phyloP scores from a whole-genome alignment of 2,329 filamentous ascomycete genomes.

The Diaporthe vaccinii region DNA sequence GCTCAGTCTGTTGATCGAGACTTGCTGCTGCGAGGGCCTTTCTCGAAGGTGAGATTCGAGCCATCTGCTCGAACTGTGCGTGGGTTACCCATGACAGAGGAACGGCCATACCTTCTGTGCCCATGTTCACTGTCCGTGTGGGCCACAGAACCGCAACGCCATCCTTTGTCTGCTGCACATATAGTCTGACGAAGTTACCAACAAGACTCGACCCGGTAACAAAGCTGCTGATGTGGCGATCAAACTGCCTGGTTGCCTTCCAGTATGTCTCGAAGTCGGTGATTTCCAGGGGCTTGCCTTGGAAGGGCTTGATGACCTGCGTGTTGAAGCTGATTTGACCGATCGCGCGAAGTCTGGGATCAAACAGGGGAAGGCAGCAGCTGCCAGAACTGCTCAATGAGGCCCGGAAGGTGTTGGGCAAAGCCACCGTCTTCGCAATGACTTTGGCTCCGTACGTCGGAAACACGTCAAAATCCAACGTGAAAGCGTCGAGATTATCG shows the following conservation, averaged over 20 bases:
- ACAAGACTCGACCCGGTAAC: slow-evolving; percentile 96
- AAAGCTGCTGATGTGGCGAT: slow-evolving; percentile 86
- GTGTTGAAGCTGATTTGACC: slow-evolving; percentile 95
- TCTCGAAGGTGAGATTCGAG: slow-evolving; percentile 57
- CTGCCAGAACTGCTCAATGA: slow-evolving; percentile 80
- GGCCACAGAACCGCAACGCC: slow-evolving; percentile 90
- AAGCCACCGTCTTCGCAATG: slow-evolving; percentile 93
- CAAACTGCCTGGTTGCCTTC: slow-evolving; percentile 96
- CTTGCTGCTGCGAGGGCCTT: slow-evolving; percentile 60
- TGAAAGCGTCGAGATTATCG: slow-evolving; percentile 91
- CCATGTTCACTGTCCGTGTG: slow-evolving; percentile 82
- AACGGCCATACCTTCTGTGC: slow-evolving; percentile 77
- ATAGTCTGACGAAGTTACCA: slow-evolving; percentile 93
- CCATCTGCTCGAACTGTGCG: slow-evolving; percentile 75
- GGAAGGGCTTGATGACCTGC: slow-evolving; percentile 96
- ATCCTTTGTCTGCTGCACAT: slow-evolving; percentile 92
- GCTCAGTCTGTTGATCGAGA: slow-evolving; percentile 59
- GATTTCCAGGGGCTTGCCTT: slow-evolving; percentile 92
- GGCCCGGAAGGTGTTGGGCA: slow-evolving; percentile 87
- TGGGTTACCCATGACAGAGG: slow-evolving; percentile 84
- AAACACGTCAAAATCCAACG: slow-evolving; percentile 97
- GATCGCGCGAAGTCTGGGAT: slow-evolving; percentile 90
- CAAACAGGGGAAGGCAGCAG: slow-evolving; percentile 91
- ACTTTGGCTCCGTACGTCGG: slow-evolving; percentile 98
- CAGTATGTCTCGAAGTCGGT: slow-evolving; percentile 99